Evolutionary conservation across 495 filamentous ascomycete genomes (phyloP), one percentile per base, ranked within the genome.

Genomic region (Hypoxylon rickii): DNA sequence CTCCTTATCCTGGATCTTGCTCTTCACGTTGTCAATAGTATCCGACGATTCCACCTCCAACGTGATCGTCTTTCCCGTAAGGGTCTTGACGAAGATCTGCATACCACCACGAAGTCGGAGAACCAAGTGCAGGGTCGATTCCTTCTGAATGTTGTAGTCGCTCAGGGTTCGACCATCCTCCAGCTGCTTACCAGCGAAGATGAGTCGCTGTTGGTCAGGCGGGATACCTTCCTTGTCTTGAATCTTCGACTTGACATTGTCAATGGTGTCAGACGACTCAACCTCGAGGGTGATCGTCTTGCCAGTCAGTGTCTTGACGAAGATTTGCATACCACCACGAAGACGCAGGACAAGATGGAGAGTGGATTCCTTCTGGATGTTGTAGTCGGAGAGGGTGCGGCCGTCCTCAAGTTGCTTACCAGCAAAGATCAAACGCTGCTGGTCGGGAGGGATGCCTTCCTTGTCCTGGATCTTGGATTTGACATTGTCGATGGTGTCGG

Each of bases 141-240:
- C 94, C 78, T 98, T 98, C 73, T 97, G 94, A 44, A 97, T 98
- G 80, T 98, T 98, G 84, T 97, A 97, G 70, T 97, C 94, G 56
- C 85, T 89, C 1, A 98, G 79, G n/a, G 93, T 97, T 13, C 93
- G 89, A 18, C 87, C 87, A 66, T 90, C 87, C 65, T 90, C 83
- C 7, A 86, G 61, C 65, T 86, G 83, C 76, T 83, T 98, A 69
- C 94, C 94, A 64, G 94, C 94, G 73, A 97, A 98, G 81, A 98
- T 98, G 63, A 98, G 82, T 64, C 94, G 95, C 79, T 98, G 95
- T 74, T 98, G 94, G 76, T 98, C 94, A 15, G 94, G 94, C 47
- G 95, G 95, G 59, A 98, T 98, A 62, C 94, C 95, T 79, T 97
- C 94, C 88, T 98, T 98, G 77, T 97, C 91, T 70, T 96, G 92